phyloP scores from a whole-genome alignment of 768 basidiomycete genomes.

The Lactarius pseudohatsudake region DNA sequence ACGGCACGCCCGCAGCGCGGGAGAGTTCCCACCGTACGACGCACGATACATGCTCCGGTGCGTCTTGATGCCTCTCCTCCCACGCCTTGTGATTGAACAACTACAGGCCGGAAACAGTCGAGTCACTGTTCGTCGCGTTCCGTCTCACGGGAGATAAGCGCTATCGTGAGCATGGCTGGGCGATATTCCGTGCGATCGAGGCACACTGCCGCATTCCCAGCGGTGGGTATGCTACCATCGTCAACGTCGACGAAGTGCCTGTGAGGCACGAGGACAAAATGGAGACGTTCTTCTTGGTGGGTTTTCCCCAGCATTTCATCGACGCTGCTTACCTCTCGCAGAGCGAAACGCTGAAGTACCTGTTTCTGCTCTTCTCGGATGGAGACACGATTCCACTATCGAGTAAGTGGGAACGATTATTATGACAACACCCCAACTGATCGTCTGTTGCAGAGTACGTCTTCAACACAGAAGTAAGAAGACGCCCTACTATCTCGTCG shows the following conservation, averaged over 20 bases:
- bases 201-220: conserved; percentile 71
- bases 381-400: conserved; percentile 67
- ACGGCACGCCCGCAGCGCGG: conserved; percentile 27
- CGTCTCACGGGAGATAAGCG: conserved; percentile 81
- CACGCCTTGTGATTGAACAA: background rate
- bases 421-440: conserved; percentile 21
- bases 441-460: conserved; percentile 59
- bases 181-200: conserved; percentile 87
- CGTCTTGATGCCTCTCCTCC: conserved; percentile 26
- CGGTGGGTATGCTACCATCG: conserved; percentile 82
- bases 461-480: conserved; percentile 84
- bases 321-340: conserved; percentile 33
- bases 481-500: background rate
- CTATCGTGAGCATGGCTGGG: conserved; percentile 85
- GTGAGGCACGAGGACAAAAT: conserved; percentile 79
- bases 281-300: conserved; percentile 92
- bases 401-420: conserved; percentile 44
- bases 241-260: conserved; percentile 80
- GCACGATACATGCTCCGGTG: conserved; percentile 91
- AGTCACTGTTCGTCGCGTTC: conserved; percentile 89
- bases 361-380: conserved; percentile 85
- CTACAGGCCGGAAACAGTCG: conserved; percentile 85
- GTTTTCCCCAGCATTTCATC: conserved; percentile 30
- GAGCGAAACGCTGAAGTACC: conserved; percentile 91
- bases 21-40: conserved; percentile 54